Percentiles rank a stretch among this genome's conserved stretches.
These are phyloP conservation scores for Garcia nutans DNA, from an alignment of 345 rosid species.

Conservation along the genomic window DNA sequence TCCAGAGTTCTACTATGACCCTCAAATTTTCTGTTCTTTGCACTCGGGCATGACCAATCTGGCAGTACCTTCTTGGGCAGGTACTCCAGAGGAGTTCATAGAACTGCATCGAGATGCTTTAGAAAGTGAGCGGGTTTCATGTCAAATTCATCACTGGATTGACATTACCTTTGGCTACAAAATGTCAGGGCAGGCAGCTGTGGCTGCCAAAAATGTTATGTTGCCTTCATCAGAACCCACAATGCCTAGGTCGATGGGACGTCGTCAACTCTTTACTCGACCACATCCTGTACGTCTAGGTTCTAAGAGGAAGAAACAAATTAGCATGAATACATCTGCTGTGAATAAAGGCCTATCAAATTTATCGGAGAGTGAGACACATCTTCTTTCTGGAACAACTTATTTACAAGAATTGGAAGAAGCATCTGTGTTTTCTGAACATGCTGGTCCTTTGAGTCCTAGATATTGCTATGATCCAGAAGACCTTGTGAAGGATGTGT, in stretches of 20 bases:
- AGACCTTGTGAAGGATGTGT: conserved; percentile 22
- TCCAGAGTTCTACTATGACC: conserved; percentile 88
- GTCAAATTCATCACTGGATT: conserved; percentile 80
- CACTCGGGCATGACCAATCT: conserved; percentile 88
- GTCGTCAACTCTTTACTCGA: conserved; percentile 73
- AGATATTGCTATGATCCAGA: conserved; percentile 37
- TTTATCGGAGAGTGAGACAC: conserved; percentile 39
- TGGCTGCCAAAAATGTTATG: conserved; percentile 93
- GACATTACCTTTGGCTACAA: conserved; percentile 91
- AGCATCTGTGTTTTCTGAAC: conserved; percentile 69
- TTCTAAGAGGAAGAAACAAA: conserved; percentile 33
- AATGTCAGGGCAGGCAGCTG: conserved; percentile 87
- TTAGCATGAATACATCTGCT: conserved; percentile 30
- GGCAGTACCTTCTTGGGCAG: conserved; percentile 87
- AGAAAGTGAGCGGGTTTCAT: conserved; percentile 73
- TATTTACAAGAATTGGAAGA: conserved; percentile 67
- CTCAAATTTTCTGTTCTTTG: conserved; percentile 63
- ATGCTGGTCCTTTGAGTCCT: conserved; percentile 68
- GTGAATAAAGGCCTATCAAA: conserved; percentile 35
- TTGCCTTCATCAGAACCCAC: conserved; percentile 70
- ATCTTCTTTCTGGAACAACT: conserved; percentile 47
- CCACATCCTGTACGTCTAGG: conserved; percentile 71
- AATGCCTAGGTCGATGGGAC: conserved; percentile 71
- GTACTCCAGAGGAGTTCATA: conserved; percentile 78
- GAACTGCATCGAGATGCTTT: conserved; percentile 80